Percentiles rank a stretch among this genome's conserved stretches.
Conservation (phyloP, 495 filamentous ascomycete species). For the Penicillium angulare region DNA sequence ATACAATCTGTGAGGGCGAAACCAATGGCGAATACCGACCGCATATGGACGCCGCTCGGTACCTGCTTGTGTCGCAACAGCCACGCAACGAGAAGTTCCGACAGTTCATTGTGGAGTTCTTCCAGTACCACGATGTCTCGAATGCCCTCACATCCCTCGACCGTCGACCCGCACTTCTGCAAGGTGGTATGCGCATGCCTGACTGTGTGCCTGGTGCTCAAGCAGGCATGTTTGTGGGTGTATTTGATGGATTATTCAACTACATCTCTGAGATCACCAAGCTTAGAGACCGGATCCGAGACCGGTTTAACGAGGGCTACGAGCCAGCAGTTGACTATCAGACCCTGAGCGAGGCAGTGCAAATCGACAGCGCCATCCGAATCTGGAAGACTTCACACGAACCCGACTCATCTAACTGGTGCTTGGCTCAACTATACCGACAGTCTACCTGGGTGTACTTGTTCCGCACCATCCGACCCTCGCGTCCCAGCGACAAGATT, state of each 20-base stretch:
- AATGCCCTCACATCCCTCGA: conserved; percentile 74
- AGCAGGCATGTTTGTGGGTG: conserved; percentile 73
- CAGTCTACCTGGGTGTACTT: conserved; percentile 92
- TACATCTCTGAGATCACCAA: conserved; percentile 78
- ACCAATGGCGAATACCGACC: conserved; percentile 74
- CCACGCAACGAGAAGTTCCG: conserved; percentile 63
- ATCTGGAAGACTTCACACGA: conserved; percentile 73
- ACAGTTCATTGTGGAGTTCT: conserved; percentile 87
- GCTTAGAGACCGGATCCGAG: conserved; percentile 73
- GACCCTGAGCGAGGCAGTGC: conserved; percentile 69
- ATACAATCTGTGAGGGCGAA: conserved; percentile 77
- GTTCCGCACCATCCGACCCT: conserved; percentile 79
- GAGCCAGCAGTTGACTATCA: conserved; percentile 74
- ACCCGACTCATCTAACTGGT: conserved; percentile 67
- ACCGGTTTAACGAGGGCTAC: conserved; percentile 58
- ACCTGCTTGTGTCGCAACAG: conserved; percentile 60
- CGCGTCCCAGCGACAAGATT: conserved; percentile 65
- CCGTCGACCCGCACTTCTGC: conserved; percentile 51
- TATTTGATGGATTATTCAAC: conserved; percentile 81
- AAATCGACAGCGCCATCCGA: conserved; percentile 74
- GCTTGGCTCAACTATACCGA: conserved; percentile 78
- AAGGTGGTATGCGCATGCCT: conserved; percentile 63
- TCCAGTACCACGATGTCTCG: conserved; percentile 84
- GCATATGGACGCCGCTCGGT: conserved; percentile 76
- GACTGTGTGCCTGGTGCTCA: conserved; percentile 72